Conservation (phyloP, 2,329 filamentous ascomycete genomes). For the Didymella segeticola region DNA sequence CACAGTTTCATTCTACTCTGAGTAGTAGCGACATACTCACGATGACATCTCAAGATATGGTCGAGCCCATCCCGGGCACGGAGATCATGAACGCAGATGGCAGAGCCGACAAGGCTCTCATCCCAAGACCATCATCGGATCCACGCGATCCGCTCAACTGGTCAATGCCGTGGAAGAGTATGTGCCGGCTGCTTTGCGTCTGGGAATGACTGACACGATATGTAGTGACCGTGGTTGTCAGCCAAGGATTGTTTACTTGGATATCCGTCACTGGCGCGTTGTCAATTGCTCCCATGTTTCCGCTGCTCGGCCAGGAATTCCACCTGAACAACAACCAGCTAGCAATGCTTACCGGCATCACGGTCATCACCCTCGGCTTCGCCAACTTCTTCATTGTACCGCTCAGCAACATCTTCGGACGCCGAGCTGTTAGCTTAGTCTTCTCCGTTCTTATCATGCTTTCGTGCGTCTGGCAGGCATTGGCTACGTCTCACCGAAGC, state of each 20-base stretch:
- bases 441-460: conserved; percentile 51
- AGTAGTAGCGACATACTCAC: not conserved
- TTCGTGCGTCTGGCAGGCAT: conserved; percentile 54
- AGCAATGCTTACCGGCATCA: conserved; percentile 52
- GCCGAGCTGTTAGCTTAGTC: conserved; percentile 49
- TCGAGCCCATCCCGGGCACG: conserved; percentile 39
- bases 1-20: not conserved
- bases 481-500: conserved; percentile 52
- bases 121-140: conserved; percentile 42
- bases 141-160: conserved; percentile 49
- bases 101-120: conserved; percentile 30
- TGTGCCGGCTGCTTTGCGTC: conserved; percentile 7
- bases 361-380: conserved; percentile 54
- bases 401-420: conserved; percentile 53
- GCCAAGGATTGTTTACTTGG: conserved; percentile 52
- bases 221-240: conserved; percentile 45
- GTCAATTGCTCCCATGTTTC: conserved; percentile 54
- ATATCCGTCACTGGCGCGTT: conserved; percentile 53
- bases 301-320: conserved; percentile 51
- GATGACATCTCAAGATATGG: conserved; percentile 23
- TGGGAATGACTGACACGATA: not conserved
- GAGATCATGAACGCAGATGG: conserved; percentile 36
- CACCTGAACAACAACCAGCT: conserved; percentile 51
- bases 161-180: conserved; percentile 45
- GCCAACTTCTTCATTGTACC: conserved; percentile 56